Evolutionary conservation across 805 yeast genomes (phyloP).

Genomic region (Cyberlindnera japonica): DNA sequence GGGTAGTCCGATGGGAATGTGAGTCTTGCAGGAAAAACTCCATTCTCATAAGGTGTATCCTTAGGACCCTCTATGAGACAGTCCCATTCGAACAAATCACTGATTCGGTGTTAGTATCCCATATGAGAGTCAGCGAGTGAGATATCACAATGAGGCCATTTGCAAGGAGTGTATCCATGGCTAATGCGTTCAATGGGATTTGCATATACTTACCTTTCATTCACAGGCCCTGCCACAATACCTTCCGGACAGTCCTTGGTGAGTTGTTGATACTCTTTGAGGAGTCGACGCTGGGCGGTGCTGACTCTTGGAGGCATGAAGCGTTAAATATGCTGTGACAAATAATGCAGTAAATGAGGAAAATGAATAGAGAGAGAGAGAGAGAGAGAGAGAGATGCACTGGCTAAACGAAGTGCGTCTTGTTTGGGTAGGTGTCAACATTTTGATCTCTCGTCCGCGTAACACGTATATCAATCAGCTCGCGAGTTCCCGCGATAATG

Average conservation of each 20-base stretch:
- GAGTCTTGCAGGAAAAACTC: slow-evolving; percentile 75
- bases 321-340: too few relatives aligned
- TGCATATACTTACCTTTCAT: slow-evolving; percentile 45
- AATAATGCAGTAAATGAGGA: too few relatives aligned
- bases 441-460: too few relatives aligned
- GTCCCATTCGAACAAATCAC: slow-evolving; percentile 74
- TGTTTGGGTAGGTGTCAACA: too few relatives aligned
- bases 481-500: too few relatives aligned
- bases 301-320: slow-evolving; percentile 29
- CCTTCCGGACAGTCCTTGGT: slow-evolving; percentile 91
- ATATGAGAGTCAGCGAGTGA: too few relatives aligned
- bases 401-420: too few relatives aligned
- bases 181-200: neutral
- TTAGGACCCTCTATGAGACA: slow-evolving; percentile 81
- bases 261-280: slow-evolving; percentile 87
- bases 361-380: too few relatives aligned
- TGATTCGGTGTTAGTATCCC: slow-evolving; percentile 6
- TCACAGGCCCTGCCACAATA: slow-evolving; percentile 85
- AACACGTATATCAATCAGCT: too few relatives aligned
- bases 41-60: slow-evolving; percentile 82
- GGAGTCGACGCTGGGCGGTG: slow-evolving; percentile 82
- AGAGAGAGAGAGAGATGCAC: too few relatives aligned
- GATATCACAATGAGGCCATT: neutral
- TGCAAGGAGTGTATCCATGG: neutral
- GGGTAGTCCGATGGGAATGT: slow-evolving; percentile 80